These are phyloP conservation scores for Wickerhamiella azyma DNA, from an alignment of 805 yeast genomes.

Conservation along the genomic window DNA sequence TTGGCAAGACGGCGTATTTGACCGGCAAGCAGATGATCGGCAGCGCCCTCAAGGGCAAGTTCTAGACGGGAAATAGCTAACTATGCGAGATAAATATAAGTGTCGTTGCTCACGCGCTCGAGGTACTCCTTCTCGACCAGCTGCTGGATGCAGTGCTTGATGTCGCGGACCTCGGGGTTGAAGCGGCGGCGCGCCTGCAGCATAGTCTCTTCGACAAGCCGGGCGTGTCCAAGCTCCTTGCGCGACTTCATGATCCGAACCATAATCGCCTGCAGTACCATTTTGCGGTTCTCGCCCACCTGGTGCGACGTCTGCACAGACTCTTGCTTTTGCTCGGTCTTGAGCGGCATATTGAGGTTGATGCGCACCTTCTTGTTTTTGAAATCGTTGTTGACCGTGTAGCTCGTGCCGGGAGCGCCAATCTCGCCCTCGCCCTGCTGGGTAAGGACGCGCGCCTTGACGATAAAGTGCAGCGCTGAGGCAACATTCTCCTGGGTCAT, in stretches of 20 bases:
- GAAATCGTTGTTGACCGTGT: constrained; percentile 66
- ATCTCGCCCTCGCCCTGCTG: constrained; percentile 46
- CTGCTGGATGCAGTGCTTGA: constrained; percentile 72
- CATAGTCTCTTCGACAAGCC: constrained; percentile 73
- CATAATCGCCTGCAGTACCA: constrained; percentile 80
- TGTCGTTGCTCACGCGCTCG: constrained; percentile 58
- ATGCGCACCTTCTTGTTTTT: constrained; percentile 73
- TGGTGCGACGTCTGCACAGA: constrained; percentile 63
- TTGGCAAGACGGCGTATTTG: constrained; percentile 52
- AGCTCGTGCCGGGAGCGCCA: constrained; percentile 46
- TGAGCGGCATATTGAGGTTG: constrained; percentile 50
- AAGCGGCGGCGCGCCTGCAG: constrained; percentile 74
- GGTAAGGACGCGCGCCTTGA: constrained; percentile 59
- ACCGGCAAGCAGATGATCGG: constrained; percentile 69
- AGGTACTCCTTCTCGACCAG: constrained; percentile 79
- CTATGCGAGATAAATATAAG: constrained; percentile 70
- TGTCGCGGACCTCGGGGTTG: constrained; percentile 71
- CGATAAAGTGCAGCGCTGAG: constrained; percentile 65
- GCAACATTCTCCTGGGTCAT: constrained; percentile 51
- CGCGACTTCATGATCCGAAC: constrained; percentile 95
- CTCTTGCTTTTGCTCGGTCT: constrained; percentile 51
- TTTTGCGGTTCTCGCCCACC: constrained; percentile 73
- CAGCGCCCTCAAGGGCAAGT: constrained; percentile 56
- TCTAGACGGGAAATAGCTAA: constrained; percentile 30
- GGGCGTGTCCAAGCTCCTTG: constrained; percentile 62